phyloP scores from a whole-genome alignment of 202 grass and related monocot genomes.

The Setaria italica region DNA sequence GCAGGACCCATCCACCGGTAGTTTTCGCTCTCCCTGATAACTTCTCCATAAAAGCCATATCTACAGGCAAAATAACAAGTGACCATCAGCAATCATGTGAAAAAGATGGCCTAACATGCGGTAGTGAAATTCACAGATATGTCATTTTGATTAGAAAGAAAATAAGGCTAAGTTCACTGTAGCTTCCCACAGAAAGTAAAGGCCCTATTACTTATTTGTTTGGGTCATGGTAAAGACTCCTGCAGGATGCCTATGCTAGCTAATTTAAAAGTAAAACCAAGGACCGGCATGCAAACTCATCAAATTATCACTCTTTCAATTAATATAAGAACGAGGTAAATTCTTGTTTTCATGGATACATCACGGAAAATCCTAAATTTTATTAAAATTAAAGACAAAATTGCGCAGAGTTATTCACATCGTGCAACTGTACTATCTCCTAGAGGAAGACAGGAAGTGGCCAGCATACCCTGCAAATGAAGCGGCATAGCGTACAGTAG shows the following conservation, averaged over 20 bases:
- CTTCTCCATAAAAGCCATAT: slow-evolving; percentile 99
- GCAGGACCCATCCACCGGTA: slow-evolving; percentile 91
- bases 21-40: slow-evolving; percentile 92
- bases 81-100: slow-evolving; percentile 16
- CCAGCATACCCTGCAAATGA: slow-evolving; percentile 87
- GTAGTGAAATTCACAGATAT: not conserved
- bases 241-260: slow-evolving; percentile 24
- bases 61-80: slow-evolving; percentile 49
- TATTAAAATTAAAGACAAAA: not conserved
- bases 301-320: slow-evolving; percentile 10
- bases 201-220: slow-evolving; percentile 13
- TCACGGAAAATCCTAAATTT: not conserved
- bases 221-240: slow-evolving; percentile 1
- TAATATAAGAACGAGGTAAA: slow-evolving; percentile 7
- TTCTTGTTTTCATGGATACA: slow-evolving; percentile 18
- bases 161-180: slow-evolving; percentile 7
- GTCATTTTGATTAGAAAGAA: slow-evolving; percentile 5
- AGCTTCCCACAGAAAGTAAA: slow-evolving; percentile 20
- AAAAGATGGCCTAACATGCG: not conserved
- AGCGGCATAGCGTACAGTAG: slow-evolving; percentile 82
- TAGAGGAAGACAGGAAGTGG: slow-evolving; percentile 37
- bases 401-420: not conserved
- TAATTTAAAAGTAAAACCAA: slow-evolving; percentile 15
- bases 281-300: slow-evolving; percentile 19
- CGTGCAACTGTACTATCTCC: slow-evolving; percentile 11